A percentile compares a stretch with the other conserved stretches of the same genome.
phyloP scores from a whole-genome alignment of 306 rosid genomes.

The Carpinus viminea region DNA sequence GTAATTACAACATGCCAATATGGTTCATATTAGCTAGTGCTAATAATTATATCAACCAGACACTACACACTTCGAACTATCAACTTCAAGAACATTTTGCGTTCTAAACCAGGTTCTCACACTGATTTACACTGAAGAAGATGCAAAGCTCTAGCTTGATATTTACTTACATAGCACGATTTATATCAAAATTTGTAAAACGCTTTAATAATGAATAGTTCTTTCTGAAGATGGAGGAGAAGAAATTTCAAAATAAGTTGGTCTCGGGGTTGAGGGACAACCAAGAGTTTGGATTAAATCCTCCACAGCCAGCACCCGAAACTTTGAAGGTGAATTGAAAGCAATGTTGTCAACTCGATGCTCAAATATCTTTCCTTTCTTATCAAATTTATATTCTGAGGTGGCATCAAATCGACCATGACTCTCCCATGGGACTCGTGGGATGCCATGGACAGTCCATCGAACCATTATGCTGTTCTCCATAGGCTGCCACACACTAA shows the following conservation, averaged over 20 bases:
- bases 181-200: constrained; percentile 51
- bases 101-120: constrained; percentile 11
- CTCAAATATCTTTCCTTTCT: constrained; percentile 80
- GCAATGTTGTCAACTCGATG: constrained; percentile 75
- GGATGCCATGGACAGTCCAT: constrained; percentile 86
- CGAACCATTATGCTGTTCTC: constrained; percentile 80
- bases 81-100: background rate
- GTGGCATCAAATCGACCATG: constrained; percentile 86
- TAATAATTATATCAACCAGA: constrained; percentile 15
- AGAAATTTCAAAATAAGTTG: constrained; percentile 69
- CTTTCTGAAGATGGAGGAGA: constrained; percentile 39
- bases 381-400: constrained; percentile 84
- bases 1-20: constrained; percentile 7
- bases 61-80: constrained; percentile 23
- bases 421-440: constrained; percentile 91
- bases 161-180: constrained; percentile 28
- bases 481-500: constrained; percentile 76
- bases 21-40: constrained; percentile 17
- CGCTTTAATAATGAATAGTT: constrained; percentile 23
- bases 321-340: constrained; percentile 65
- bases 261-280: constrained; percentile 78
- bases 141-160: constrained; percentile 27
- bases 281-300: constrained; percentile 66
- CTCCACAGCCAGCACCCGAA: constrained; percentile 54
- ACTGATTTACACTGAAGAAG: constrained; percentile 11